phyloP scores from a whole-genome alignment of 2,329 filamentous ascomycete species.

The Tolypocladium sp. region DNA sequence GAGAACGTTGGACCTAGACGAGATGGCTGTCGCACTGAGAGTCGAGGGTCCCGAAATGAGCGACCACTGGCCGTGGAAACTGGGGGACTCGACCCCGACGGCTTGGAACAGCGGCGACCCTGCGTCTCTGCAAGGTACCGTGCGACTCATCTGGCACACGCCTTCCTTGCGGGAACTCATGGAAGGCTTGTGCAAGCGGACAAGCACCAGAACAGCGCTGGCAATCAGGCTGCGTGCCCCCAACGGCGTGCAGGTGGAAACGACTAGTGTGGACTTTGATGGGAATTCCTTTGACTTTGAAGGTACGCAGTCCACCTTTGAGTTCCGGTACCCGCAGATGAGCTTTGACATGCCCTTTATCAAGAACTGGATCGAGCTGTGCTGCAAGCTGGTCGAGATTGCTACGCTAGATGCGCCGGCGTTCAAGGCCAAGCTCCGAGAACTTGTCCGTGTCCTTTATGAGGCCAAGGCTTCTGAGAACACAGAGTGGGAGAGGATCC shows the following conservation, averaged over 20 bases:
- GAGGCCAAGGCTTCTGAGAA: background rate
- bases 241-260: background rate
- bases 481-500: background rate
- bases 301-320: slow-evolving; percentile 9
- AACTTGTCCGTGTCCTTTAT: background rate
- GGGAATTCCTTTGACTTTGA: background rate
- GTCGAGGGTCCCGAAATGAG: background rate
- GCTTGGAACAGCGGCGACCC: background rate
- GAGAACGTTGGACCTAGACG: background rate
- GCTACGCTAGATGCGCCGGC: background rate
- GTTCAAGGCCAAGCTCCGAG: background rate
- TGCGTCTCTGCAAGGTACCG: background rate
- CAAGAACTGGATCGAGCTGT: slow-evolving; percentile 11
- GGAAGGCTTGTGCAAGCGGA: background rate
- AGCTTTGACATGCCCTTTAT: slow-evolving; percentile 13
- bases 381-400: slow-evolving; percentile 7
- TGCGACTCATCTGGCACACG: background rate
- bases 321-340: slow-evolving; percentile 16
- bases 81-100: background rate
- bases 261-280: background rate
- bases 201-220: background rate
- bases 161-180: background rate
- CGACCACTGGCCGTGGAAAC: background rate
- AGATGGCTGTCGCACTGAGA: background rate
- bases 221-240: background rate